phyloP scores from a whole-genome alignment of 192 early-diverging fungal species.

The Rhizoclosmatium globosum region DNA sequence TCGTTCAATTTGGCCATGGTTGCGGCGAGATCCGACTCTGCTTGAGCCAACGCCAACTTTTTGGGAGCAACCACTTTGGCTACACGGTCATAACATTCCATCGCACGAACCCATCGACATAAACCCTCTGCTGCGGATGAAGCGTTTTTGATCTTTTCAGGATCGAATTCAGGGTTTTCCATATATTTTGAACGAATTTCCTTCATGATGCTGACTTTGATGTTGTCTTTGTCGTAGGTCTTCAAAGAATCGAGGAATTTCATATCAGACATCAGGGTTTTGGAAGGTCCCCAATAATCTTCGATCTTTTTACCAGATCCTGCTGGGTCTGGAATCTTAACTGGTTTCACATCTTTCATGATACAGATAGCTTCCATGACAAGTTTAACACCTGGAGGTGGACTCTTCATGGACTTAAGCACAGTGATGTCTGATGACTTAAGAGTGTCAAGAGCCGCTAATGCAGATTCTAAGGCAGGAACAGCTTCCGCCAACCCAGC shows the following conservation, averaged over 20 bases:
- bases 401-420: constrained; percentile 70
- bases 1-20: constrained; percentile 66
- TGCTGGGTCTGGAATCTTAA: constrained; percentile 66
- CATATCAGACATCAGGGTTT: constrained; percentile 62
- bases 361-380: constrained; percentile 72
- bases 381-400: constrained; percentile 65
- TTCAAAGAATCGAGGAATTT: constrained; percentile 63
- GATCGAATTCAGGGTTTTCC: constrained; percentile 70
- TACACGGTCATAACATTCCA: constrained; percentile 67
- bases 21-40: constrained; percentile 60
- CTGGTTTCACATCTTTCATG: constrained; percentile 71
- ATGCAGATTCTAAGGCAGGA: constrained; percentile 63
- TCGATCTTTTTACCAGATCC: constrained; percentile 69
- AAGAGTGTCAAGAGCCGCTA: constrained; percentile 63
- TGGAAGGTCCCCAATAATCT: constrained; percentile 67
- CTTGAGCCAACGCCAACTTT: constrained; percentile 59
- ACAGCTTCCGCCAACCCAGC: constrained; percentile 67
- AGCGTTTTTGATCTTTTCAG: constrained; percentile 67
- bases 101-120: constrained; percentile 67
- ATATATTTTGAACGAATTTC: constrained; percentile 66
- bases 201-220: constrained; percentile 63
- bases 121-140: constrained; percentile 70
- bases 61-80: constrained; percentile 72
- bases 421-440: constrained; percentile 68
- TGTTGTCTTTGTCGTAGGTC: constrained; percentile 69